Percentiles rank a stretch among this genome's conserved stretches.
Conservation (phyloP, 192 early-diverging fungal genomes). For the Linnemannia schmuckeri region DNA sequence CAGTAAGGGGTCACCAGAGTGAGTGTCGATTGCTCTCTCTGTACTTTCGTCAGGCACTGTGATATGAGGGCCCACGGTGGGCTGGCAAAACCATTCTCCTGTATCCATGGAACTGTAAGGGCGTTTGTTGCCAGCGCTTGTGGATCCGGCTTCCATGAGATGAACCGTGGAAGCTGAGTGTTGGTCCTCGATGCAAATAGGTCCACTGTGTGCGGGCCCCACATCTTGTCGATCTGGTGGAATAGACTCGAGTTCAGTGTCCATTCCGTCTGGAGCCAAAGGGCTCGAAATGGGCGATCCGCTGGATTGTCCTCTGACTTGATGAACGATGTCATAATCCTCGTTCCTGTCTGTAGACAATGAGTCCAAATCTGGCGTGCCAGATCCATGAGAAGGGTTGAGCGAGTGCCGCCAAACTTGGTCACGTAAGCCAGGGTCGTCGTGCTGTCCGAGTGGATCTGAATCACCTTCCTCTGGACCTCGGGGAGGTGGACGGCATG, state of each 20-base stretch:
- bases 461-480: conserved; percentile 9
- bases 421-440: conserved; percentile 4
- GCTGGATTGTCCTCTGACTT: conserved; percentile 14
- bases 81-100: no score
- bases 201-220: conserved; percentile 5
- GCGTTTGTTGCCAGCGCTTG: no score
- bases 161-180: conserved; percentile 11
- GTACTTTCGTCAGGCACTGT: no score
- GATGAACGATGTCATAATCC: conserved; percentile 11
- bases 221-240: conserved; percentile 8
- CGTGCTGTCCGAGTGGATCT: conserved; percentile 8
- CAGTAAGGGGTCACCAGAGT: no score
- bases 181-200: conserved; percentile 9
- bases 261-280: conserved; percentile 10
- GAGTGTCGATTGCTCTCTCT: no score
- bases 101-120: no score
- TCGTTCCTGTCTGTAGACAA: neutral
- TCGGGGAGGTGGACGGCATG: conserved; percentile 5
- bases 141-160: neutral
- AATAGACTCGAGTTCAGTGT: neutral
- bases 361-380: conserved; percentile 3
- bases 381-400: conserved; percentile 1
- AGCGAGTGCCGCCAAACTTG: no score
- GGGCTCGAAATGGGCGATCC: conserved; percentile 2
- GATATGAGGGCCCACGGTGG: no score